Conservation (phyloP, 1,284 basidiomycete species). For the Ustilago lituana region DNA sequence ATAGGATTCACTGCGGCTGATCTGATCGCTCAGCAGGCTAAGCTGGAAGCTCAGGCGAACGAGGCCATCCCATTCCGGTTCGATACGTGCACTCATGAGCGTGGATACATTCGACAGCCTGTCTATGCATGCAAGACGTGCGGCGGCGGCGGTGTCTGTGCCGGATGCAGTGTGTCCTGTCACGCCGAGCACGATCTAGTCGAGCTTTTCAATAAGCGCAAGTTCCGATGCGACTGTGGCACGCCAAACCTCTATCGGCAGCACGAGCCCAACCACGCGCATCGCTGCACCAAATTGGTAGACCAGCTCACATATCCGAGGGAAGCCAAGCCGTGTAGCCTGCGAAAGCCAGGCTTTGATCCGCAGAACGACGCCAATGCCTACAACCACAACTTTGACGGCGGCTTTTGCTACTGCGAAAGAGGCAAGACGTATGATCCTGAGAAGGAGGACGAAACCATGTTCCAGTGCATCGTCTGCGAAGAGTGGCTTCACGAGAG, state of each 20-base stretch:
- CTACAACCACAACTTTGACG: conserved; percentile 67
- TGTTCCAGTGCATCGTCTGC: conserved; percentile 68
- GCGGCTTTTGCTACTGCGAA: conserved; percentile 68
- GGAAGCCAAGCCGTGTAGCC: conserved; percentile 43
- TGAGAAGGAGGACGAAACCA: conserved; percentile 67
- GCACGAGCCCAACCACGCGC: conserved; percentile 24
- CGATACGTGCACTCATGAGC: conserved; percentile 67
- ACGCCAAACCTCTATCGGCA: conserved; percentile 53
- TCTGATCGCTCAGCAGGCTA: conserved; percentile 64
- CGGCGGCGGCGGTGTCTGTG: conserved; percentile 68
- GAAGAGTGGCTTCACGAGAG: conserved; percentile 69
- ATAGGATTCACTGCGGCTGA: conserved; percentile 65
- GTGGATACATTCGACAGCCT: conserved; percentile 67
- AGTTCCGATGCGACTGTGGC: conserved; percentile 66
- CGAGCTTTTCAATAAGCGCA: conserved; percentile 65
- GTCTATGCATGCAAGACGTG: conserved; percentile 67
- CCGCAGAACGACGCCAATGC: conserved; percentile 58
- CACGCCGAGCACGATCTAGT: conserved; percentile 67
- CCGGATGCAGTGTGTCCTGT: conserved; percentile 68
- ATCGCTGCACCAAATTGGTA: conserved; percentile 7
- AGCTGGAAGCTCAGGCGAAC: conserved; percentile 66
- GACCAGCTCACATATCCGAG: conserved; percentile 38
- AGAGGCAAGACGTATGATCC: conserved; percentile 67
- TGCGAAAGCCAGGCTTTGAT: conserved; percentile 54
- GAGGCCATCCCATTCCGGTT: conserved; percentile 67